Percentiles rank a stretch among this genome's conserved stretches.
Evolutionary conservation across 83 land plant species (phyloP).

Genomic region (Isoetes engelmannii): DNA sequence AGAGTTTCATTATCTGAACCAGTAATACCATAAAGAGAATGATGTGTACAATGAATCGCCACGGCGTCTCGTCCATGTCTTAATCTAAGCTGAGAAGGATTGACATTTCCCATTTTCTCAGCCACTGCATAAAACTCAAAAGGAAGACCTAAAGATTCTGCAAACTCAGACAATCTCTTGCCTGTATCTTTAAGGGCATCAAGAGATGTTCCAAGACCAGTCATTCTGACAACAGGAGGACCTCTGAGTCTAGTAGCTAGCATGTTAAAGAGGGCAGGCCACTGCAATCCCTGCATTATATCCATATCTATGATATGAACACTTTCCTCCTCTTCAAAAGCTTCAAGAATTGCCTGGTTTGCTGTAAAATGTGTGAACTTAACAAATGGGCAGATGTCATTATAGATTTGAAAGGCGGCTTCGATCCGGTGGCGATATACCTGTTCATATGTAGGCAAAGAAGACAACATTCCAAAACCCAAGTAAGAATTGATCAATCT

Average conservation of each 20-base stretch:
- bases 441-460: too few species aligned
- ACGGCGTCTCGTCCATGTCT: conserved; percentile 6
- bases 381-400: conserved; percentile 15
- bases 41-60: conserved; percentile 16
- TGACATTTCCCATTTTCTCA: conserved; percentile 5
- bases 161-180: conserved; percentile 13
- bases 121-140: conserved; percentile 13
- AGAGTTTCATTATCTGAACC: conserved; percentile 6
- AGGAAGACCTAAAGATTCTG: conserved; percentile 5
- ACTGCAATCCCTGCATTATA: conserved; percentile 15
- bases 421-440: conserved; percentile 2
- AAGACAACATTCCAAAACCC: conserved; percentile 4
- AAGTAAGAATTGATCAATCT: conserved; percentile 52
- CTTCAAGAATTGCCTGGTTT: conserved; percentile 15
- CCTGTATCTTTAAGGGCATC: conserved; percentile 12
- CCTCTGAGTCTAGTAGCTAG: conserved; percentile 68
- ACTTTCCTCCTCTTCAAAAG: conserved; percentile 4
- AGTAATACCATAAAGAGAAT: conserved; percentile 2
- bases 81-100: neutral
- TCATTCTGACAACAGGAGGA: conserved; percentile 50
- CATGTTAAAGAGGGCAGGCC: conserved; percentile 15
- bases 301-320: conserved; percentile 13
- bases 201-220: conserved; percentile 33
- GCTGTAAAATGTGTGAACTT: conserved; percentile 14
- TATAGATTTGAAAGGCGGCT: conserved; percentile 10